These are phyloP conservation scores for Monilinia vaccinii-corymbosi DNA, from an alignment of 2,329 filamentous ascomycete species.

Conservation along the genomic window DNA sequence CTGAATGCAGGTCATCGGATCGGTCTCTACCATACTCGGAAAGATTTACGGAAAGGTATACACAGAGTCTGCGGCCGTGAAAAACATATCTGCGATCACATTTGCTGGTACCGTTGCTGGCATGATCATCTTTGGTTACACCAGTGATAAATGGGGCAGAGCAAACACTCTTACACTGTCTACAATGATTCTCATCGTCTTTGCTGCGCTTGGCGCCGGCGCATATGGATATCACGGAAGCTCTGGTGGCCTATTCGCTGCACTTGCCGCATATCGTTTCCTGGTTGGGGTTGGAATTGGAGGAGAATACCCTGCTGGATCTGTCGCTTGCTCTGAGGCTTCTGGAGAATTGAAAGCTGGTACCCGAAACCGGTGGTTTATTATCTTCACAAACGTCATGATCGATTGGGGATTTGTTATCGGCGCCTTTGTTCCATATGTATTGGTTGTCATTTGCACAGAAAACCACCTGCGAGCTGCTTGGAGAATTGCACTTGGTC, in stretches of 20 bases:
- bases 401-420: constrained; percentile 73
- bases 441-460: constrained; percentile 47
- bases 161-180: constrained; percentile 74
- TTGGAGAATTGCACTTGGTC: constrained; percentile 73
- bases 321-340: constrained; percentile 74
- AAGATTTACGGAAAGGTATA: constrained; percentile 64
- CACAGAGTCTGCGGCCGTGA: constrained; percentile 55
- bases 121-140: constrained; percentile 71
- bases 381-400: constrained; percentile 81
- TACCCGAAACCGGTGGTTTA: constrained; percentile 83
- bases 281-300: constrained; percentile 62
- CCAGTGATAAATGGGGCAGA: constrained; percentile 76
- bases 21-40: constrained; percentile 68
- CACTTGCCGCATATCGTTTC: constrained; percentile 75
- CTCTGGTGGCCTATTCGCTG: constrained; percentile 62
- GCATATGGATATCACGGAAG: constrained; percentile 67
- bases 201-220: constrained; percentile 69
- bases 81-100: constrained; percentile 71
- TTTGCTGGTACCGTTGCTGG: constrained; percentile 82
- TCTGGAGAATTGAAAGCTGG: constrained; percentile 74
- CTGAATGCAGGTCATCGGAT: constrained; percentile 60
- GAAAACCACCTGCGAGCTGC: constrained; percentile 57
- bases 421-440: constrained; percentile 66
- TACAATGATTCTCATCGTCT: constrained; percentile 75
- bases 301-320: constrained; percentile 73